Evolutionary conservation across 768 basidiomycete genomes (phyloP), one percentile per base, ranked within the genome.

Genomic region (Boletus coccyginus): DNA sequence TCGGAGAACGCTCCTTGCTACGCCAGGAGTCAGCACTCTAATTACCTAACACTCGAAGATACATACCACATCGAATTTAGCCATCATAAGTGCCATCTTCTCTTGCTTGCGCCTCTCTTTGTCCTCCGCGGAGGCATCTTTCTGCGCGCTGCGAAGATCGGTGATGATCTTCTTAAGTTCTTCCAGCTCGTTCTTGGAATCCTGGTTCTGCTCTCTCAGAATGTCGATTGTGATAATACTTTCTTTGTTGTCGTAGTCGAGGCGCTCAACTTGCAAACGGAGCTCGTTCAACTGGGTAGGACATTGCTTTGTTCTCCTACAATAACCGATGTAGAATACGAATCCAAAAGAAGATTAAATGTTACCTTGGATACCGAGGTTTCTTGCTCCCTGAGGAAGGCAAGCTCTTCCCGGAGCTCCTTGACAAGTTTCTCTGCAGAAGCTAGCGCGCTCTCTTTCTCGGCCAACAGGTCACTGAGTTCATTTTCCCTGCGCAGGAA

Each of bases 41-140:
- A 46, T n/a, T 19, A 50, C 17, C 16, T 17, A 3, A 39, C 33
- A 46, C 16, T 55, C 52, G 49, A 52, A 3, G 19, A 52, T 55
- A 76, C 89, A 66, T 62, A 96, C 96, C 59, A 90, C 82, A 74
- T 98, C 95, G 63, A 99, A 96, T 73, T 96, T 95, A 56, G 96
- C 93, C 96, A 99, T 98, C 93, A 99, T 97, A 62, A 94, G 79
- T 10, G 93, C 94, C 91, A 99, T 92, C 81, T 98, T 98, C 78
- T 98, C 96, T 67, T 96, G 94, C 74, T 98, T 98, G 72, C 91
- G 86, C 80, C 93, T 97, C 80, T 99, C 97, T 77, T 95, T 98
- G 71, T 98, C 97, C 71, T 98, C 97, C 33, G 87, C 87, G 39
- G 88, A 87, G 16, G 88, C 84, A 57, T 92, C 90, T 73, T 88